A percentile compares a stretch with the other conserved stretches of the same genome.
phyloP scores from a whole-genome alignment of 2,329 filamentous ascomycete species.

The Lasiodiplodia gonubiensis region DNA sequence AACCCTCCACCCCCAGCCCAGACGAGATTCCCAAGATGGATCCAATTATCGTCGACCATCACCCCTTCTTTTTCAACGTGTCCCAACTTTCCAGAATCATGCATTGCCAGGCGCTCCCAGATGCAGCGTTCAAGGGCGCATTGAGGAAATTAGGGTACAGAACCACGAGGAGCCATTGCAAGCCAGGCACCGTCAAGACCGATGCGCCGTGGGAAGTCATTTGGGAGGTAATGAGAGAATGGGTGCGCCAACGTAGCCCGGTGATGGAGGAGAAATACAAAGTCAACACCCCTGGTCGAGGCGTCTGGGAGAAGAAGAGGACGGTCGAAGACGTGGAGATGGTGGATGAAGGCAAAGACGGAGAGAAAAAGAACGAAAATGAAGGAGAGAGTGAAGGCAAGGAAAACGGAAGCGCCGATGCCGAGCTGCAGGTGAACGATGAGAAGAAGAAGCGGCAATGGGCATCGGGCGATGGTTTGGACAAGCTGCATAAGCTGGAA shows the following conservation, averaged over 20 bases:
- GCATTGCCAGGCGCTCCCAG: conserved; percentile 79
- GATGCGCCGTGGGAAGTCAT: conserved; percentile 88
- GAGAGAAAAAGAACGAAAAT: conserved; percentile 44
- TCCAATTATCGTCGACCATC: conserved; percentile 46
- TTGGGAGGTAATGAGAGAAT: conserved; percentile 94
- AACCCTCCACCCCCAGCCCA: conserved; percentile 41
- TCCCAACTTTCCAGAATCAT: conserved; percentile 75
- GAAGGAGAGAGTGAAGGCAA: conserved; percentile 30
- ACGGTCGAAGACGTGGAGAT: conserved; percentile 37
- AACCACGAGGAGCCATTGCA: conserved; percentile 85
- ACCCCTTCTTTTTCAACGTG: conserved; percentile 87
- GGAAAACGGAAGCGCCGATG: neutral
- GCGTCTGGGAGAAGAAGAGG: conserved; percentile 61
- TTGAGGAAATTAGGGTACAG: conserved; percentile 80
- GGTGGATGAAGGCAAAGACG: conserved; percentile 40
- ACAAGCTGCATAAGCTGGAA: conserved; percentile 51
- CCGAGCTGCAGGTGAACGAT: neutral
- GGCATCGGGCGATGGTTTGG: neutral
- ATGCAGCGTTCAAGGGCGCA: conserved; percentile 80
- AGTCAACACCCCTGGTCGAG: conserved; percentile 72
- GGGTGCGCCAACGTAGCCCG: conserved; percentile 80
- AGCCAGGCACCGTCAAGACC: conserved; percentile 88
- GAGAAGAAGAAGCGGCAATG: neutral
- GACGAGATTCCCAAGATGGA: conserved; percentile 36
- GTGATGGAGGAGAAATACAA: conserved; percentile 75